phyloP scores from a whole-genome alignment of 352 stramenopile species.

The Pythium oligandrum region DNA sequence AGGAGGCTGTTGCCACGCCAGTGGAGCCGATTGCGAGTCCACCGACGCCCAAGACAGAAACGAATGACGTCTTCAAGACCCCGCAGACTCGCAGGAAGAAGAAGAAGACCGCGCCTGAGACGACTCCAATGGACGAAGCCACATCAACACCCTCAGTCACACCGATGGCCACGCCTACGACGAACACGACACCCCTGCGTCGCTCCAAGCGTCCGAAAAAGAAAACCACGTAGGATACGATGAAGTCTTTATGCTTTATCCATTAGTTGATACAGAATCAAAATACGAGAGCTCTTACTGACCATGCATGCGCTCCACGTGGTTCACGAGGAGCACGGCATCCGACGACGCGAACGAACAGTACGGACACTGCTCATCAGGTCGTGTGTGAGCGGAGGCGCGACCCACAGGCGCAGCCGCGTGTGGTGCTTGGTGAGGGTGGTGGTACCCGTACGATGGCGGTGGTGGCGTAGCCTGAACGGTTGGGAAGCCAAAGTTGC shows the following conservation, averaged over 20 bases:
- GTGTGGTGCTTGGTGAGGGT: constrained; percentile 10
- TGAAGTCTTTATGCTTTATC: not conserved
- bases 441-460: constrained; percentile 5
- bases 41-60: not conserved
- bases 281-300: constrained; percentile 18
- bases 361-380: constrained; percentile 52
- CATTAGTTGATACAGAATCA: not conserved
- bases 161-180: not conserved
- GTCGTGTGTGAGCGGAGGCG: not conserved
- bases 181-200: constrained; percentile 2
- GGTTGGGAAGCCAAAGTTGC: constrained; percentile 10
- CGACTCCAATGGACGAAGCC: not conserved
- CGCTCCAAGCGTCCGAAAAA: not conserved
- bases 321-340: constrained; percentile 69
- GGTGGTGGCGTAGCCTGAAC: constrained; percentile 6
- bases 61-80: constrained; percentile 5
- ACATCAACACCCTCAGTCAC: not conserved
- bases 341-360: constrained; percentile 52
- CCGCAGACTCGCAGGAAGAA: constrained; percentile 1
- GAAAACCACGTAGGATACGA: not conserved
- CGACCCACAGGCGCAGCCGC: constrained; percentile 14
- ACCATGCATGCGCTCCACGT: constrained; percentile 66
- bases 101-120: not conserved
- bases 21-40: not conserved
- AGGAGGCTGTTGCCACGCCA: not conserved